phyloP scores from a whole-genome alignment of 2,329 filamentous ascomycete species.

The Verticillium zaregamsianum region DNA sequence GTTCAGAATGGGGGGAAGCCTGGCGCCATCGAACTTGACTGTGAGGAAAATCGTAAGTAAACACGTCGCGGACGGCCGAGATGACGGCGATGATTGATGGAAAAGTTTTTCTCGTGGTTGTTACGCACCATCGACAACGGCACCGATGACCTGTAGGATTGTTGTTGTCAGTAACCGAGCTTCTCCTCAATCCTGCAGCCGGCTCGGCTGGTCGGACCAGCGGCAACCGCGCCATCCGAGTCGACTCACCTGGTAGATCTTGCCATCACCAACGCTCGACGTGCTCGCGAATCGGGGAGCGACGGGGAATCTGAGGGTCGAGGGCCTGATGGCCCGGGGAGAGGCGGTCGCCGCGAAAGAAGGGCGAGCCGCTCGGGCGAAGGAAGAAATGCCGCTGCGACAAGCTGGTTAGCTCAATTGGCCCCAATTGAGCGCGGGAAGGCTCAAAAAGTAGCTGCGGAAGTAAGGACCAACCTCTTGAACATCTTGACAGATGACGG shows the following conservation, averaged over 20 bases:
- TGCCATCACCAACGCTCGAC: conserved; percentile 55
- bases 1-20: conserved; percentile 96
- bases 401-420: conserved; percentile 44
- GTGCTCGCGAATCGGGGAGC: conserved; percentile 58
- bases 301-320: conserved; percentile 50
- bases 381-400: conserved; percentile 62
- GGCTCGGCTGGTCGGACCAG: conserved; percentile 1
- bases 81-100: neutral
- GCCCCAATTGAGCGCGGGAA: conserved; percentile 39
- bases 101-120: conserved; percentile 6
- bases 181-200: conserved; percentile 2
- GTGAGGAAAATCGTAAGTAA: conserved; percentile 14
- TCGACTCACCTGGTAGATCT: conserved; percentile 62
- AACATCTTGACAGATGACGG: conserved; percentile 73
- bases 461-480: conserved; percentile 63
- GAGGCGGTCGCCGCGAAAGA: conserved; percentile 53
- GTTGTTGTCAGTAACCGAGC: conserved; percentile 39
- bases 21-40: conserved; percentile 96
- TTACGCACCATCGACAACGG: conserved; percentile 92
- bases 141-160: conserved; percentile 88
- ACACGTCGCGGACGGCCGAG: neutral
- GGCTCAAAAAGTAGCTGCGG: conserved; percentile 22
- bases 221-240: conserved; percentile 6
- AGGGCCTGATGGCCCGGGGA: conserved; percentile 54
- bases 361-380: conserved; percentile 59